Evolutionary conservation across 305 asterid species (phyloP).

Genomic region (Withania somnifera): DNA sequence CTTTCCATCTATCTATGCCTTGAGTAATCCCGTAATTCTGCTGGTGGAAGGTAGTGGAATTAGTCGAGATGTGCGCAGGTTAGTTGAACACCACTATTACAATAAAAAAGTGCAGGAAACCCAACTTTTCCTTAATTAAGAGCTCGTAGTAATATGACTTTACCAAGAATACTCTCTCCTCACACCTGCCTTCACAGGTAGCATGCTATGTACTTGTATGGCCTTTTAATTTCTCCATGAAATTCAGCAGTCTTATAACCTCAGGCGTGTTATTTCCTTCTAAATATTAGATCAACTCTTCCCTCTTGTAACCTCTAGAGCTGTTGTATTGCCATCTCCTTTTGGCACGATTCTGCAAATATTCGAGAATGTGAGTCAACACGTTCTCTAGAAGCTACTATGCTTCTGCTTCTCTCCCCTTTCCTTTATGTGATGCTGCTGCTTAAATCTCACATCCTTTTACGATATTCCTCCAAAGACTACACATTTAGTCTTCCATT

Average conservation of each 20-base stretch:
- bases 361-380: neutral
- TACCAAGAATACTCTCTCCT: neutral
- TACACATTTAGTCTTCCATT: neutral
- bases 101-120: neutral
- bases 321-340: neutral
- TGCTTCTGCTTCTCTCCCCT: neutral
- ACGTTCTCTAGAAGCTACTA: neutral
- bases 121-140: neutral
- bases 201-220: too few relatives aligned
- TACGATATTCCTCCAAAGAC: neutral
- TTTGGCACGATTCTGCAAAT: neutral
- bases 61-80: neutral
- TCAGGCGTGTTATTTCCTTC: neutral
- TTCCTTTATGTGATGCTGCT: neutral
- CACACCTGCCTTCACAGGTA: neutral
- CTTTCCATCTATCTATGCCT: neutral
- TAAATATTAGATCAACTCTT: neutral
- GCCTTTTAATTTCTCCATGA: neutral
- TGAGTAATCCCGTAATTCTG: neutral
- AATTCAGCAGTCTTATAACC: neutral
- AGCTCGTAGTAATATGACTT: neutral
- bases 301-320: neutral
- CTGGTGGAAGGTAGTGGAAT: neutral
- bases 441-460: neutral
- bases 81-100: neutral